These are phyloP conservation scores for Pneumocystis wakefieldiae DNA, from an alignment of 1,139 yeast genomes.

Conservation along the genomic window DNA sequence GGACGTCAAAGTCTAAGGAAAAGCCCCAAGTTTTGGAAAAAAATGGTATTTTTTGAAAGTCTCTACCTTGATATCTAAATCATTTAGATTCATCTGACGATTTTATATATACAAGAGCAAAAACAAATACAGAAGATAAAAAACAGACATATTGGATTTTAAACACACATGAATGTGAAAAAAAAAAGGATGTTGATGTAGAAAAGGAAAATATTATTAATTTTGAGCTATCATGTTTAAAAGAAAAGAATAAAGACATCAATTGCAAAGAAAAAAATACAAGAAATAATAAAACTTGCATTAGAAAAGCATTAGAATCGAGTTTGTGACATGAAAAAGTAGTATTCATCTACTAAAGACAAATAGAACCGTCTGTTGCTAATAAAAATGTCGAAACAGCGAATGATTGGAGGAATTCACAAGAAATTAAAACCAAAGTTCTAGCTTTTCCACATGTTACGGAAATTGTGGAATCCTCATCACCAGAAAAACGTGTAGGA, in stretches of 20 bases:
- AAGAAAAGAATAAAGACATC: not conserved
- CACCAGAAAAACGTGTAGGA: conserved; percentile 17
- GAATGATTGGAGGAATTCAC: not conserved
- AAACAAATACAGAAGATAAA: not conserved
- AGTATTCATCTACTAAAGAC: not conserved
- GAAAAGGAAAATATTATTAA: not conserved
- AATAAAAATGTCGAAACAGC: not conserved
- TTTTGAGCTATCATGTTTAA: not conserved
- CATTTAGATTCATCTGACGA: not conserved
- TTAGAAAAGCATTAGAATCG: not conserved
- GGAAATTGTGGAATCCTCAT: not conserved
- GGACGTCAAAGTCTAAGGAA: not conserved
- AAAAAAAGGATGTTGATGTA: not conserved
- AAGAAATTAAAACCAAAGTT: not conserved
- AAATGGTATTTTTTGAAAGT: not conserved
- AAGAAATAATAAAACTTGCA: not conserved
- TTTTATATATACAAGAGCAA: not conserved
- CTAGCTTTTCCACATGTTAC: not conserved
- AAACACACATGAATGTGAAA: not conserved
- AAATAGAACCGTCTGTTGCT: not conserved
- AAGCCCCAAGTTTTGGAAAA: not conserved
- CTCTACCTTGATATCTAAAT: not conserved
- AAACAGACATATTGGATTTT: not conserved
- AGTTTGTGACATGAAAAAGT: not conserved
- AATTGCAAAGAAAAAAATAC: not conserved